Base-by-base conservation (phyloP, 352 stramenopile genomes). In the Globisporangium megalacanthum region DNA sequence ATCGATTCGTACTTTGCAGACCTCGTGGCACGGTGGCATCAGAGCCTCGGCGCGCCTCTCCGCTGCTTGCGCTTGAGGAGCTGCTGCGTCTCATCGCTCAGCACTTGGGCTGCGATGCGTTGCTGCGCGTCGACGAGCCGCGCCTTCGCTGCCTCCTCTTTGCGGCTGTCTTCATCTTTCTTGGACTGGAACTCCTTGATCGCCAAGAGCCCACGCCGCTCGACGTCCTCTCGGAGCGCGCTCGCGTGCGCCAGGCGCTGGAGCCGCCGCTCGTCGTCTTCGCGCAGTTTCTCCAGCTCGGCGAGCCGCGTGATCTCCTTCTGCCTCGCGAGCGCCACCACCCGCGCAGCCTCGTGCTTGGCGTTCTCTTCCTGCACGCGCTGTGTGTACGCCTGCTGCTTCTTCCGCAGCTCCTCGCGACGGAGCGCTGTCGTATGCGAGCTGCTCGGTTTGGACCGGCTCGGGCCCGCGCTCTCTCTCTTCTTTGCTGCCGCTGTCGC, bases 181-280 rank as follows among this genome's bases (percentile, higher is more conserved):
- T 79, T 78, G 13, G 56, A 52, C 53, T 84, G 73, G 2, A 75
- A 57, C 25, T 80, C 69, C 17, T 53, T 68, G 49, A 81, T 77
- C 4, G 73, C 74, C 1, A 71, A 39, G 11, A 79, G 36, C 0
- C 69, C 72, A 1, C 72, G 69, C 0, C 72, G 69, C 14, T 78
- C 69, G 14, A 81, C 35, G 41, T 79, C 73, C 10, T 79, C 70
- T 4, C 68, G 65, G 22, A 76, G 53, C 0, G 60, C 60, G 20
- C 68, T 56, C n/a, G 66, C 56, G 17, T 72, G 58, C 25, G 56
- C 52, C 8, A 74, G 47, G 10, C 70, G 68, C 46, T 68, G 46
- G 0, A 47, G 49, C 8, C 70, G 70, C 11, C 68, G 73, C 35
- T 72, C 65, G 20, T 74, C 65, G 22, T 79, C 70, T 3, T 60